These are phyloP conservation scores for Handroanthus guayacan DNA, from an alignment of 257 asterid species.

Conservation along the genomic window DNA sequence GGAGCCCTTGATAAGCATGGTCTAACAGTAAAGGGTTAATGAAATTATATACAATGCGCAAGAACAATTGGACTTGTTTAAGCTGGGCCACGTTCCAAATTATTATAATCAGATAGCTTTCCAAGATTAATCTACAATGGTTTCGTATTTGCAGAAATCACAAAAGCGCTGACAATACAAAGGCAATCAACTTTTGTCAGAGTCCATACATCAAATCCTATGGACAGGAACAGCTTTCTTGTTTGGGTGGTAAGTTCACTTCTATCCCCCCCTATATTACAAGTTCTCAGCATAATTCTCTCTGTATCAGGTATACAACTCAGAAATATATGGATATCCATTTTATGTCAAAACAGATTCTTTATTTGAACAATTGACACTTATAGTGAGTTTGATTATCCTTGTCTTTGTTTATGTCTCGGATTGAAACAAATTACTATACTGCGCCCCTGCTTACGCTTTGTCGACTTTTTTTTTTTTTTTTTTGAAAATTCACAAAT, in stretches of 20 bases:
- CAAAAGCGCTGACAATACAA: constrained; percentile 74
- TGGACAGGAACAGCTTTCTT: constrained; percentile 65
- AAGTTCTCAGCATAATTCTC: not conserved
- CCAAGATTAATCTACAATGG: not conserved
- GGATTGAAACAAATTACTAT: too few species aligned
- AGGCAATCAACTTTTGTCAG: constrained; percentile 92
- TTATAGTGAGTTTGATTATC: too few species aligned
- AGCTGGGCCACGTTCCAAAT: too few species aligned
- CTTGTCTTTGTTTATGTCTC: too few species aligned
- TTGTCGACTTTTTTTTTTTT: too few species aligned
- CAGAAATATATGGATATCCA: too few species aligned
- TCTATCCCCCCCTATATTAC: constrained; percentile 18
- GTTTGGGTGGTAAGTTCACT: constrained; percentile 81
- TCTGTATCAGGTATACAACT: not conserved
- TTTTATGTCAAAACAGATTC: too few species aligned
- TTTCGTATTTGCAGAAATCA: constrained; percentile 55
- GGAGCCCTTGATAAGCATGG: not conserved
- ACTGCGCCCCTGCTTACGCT: too few species aligned
- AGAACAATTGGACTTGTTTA: too few species aligned
- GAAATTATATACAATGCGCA: not conserved
- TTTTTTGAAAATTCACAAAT: too few species aligned
- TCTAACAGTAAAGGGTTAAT: constrained; percentile 9
- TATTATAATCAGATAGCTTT: too few species aligned
- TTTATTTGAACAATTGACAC: too few species aligned
- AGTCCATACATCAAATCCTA: constrained; percentile 79